Conservation (phyloP, 345 rosid genomes). For the Hibiscus trionum region DNA sequence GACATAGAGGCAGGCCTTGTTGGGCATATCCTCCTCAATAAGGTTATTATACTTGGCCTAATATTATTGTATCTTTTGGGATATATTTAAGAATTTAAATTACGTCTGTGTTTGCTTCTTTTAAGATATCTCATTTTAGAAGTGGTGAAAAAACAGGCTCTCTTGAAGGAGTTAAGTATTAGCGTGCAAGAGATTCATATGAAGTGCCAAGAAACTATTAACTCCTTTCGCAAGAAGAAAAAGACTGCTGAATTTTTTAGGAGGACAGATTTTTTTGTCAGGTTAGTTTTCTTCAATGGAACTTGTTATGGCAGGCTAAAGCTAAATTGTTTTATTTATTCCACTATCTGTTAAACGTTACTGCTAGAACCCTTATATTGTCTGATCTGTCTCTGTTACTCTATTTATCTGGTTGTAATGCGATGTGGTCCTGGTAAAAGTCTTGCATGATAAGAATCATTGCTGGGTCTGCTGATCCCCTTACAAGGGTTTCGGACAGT, state of each 20-base stretch:
- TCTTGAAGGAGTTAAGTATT: slow-evolving; percentile 46
- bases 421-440: background rate
- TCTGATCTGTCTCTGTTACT: background rate
- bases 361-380: background rate
- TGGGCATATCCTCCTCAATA: slow-evolving; percentile 71
- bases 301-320: background rate
- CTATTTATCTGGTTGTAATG: background rate
- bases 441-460: background rate
- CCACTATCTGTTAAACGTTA: background rate
- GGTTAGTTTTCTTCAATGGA: slow-evolving; percentile 39
- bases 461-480: no score
- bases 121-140: slow-evolving; percentile 6
- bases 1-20: slow-evolving; percentile 54
- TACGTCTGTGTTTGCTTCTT: slow-evolving; percentile 15
- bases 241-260: slow-evolving; percentile 39
- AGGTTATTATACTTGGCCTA: slow-evolving; percentile 37
- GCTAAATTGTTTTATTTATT: background rate
- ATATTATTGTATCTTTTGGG: slow-evolving; percentile 8
- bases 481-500: no score
- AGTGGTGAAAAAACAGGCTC: slow-evolving; percentile 28
- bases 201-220: slow-evolving; percentile 61
- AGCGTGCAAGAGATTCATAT: slow-evolving; percentile 46
- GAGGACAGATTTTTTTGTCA: slow-evolving; percentile 40
- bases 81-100: slow-evolving; percentile 1
- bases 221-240: slow-evolving; percentile 56